Evolutionary conservation across 2,329 filamentous ascomycete genomes (phyloP), one percentile per base, ranked within the genome.

Genomic region (Aaosphaeria pasadenensis): DNA sequence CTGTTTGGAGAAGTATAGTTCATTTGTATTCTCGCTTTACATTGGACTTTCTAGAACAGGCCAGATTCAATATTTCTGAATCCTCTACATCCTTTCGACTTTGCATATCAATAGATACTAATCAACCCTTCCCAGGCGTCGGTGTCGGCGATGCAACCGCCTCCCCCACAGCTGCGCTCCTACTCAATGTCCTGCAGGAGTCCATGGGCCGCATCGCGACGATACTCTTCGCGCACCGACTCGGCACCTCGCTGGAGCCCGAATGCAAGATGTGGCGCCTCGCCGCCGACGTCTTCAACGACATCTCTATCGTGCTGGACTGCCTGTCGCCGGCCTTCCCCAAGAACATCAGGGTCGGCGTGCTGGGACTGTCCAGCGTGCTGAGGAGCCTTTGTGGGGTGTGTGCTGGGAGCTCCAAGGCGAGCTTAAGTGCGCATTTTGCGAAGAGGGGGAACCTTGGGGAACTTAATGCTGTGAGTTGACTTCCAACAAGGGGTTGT

Each of bases 181-280:
- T 96, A 7, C 81, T 96, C 44, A 89, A 88, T 30, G 87, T 95
- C 52, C 74, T 94, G 7, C 89, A 94, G 69, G 88, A 94, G 56
- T 87, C 85, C 44, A 86, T 88, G 51, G 90, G 89, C 6, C 83
- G 90, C 5, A 73, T 95, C 29, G 88, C 89, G 1, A 96, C 91
- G 0, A 95, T 96, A 51, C 70, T 89, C 7, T 95, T 96, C 67
- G 91, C 91, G 1, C 86, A 95, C 67, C 80, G 83, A 39, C 84
- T 92, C 49, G 90, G 91, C 35, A 87, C 87, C 41, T 82, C 88
- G 31, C 86, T 96, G 42, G 90, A 95, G 68, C 89, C 90, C 2
- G 91, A 96, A 66, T 92, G 89, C 74, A 96, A 96, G 69, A 86
- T 83, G 69, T 96, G 91, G 71, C 86, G 91, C 11, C 86, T 95